These are phyloP conservation scores for Coemansia sp. DNA, from an alignment of 192 early-diverging fungal genomes.

Conservation along the genomic window DNA sequence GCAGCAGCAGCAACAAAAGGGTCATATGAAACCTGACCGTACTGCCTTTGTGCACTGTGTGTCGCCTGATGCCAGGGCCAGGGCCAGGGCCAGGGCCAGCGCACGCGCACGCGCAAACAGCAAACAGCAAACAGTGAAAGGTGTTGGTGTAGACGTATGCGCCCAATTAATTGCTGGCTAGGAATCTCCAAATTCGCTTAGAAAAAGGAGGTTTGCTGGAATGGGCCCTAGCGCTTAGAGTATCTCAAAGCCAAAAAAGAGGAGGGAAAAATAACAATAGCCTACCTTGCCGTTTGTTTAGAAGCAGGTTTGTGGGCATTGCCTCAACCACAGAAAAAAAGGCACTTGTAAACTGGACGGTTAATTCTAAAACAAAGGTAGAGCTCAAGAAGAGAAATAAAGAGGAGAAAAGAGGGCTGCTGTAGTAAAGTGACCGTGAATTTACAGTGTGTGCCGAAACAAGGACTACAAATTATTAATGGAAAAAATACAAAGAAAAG, in stretches of 20 bases:
- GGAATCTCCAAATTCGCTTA: too few relatives aligned
- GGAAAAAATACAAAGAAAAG: too few relatives aligned
- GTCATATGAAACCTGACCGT: neutral
- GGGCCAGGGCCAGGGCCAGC: neutral
- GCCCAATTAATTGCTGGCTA: too few relatives aligned
- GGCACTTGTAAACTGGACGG: neutral
- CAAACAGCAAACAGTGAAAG: neutral
- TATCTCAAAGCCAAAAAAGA: neutral
- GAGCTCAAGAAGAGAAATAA: neutral
- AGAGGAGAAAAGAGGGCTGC: neutral
- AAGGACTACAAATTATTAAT: neutral
- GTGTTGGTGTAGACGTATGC: too few relatives aligned
- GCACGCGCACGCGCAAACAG: neutral
- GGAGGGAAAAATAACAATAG: neutral
- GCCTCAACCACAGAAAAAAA: constrained; percentile 8
- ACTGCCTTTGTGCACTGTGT: neutral
- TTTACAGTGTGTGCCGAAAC: neutral
- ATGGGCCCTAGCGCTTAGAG: neutral
- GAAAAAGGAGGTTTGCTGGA: neutral
- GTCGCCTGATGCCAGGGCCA: neutral
- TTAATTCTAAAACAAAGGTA: neutral
- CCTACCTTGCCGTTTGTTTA: constrained; percentile 48
- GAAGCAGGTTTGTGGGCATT: constrained; percentile 36
- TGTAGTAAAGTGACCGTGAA: neutral
- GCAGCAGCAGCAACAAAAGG: neutral